phyloP scores from a whole-genome alignment of 129 eudicot genomes.

The Pittosporum tobira region DNA sequence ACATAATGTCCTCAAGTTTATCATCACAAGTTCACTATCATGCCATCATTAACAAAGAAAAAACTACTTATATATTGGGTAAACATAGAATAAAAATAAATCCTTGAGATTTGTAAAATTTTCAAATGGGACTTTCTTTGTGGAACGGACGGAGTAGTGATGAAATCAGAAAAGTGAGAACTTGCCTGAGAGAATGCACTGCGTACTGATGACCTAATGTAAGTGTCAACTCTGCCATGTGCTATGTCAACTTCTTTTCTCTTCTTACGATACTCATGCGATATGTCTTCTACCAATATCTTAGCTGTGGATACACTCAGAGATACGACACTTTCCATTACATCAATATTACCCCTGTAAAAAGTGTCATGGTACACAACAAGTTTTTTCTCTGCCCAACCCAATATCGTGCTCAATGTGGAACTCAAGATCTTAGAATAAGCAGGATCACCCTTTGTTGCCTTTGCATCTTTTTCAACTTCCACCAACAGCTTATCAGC shows the following conservation, averaged over 20 bases:
- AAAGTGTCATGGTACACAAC: slow-evolving; percentile 91
- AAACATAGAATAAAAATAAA: too few relatives aligned
- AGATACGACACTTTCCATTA: slow-evolving; percentile 79
- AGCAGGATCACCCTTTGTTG: slow-evolving; percentile 62
- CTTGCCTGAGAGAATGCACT: slow-evolving; percentile 96
- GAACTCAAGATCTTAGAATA: slow-evolving; percentile 69
- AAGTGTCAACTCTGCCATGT: slow-evolving; percentile 78
- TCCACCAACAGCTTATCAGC: slow-evolving; percentile 82
- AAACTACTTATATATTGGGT: too few relatives aligned
- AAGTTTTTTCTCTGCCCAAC: slow-evolving; percentile 91
- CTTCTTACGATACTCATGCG: slow-evolving; percentile 75
- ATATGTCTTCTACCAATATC: slow-evolving; percentile 80
- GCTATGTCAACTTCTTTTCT: slow-evolving; percentile 83
- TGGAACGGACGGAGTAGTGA: too few relatives aligned
- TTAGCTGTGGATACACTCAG: slow-evolving; percentile 75
- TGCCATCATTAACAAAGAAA: too few relatives aligned
- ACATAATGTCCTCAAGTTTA: too few relatives aligned
- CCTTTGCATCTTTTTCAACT: slow-evolving; percentile 90
- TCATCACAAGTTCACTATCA: too few relatives aligned
- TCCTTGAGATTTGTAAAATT: too few relatives aligned
- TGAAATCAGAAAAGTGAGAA: background rate
- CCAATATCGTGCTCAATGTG: slow-evolving; percentile 69
- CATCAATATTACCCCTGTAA: slow-evolving; percentile 51
- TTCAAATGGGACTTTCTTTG: too few relatives aligned
- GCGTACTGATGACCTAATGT: slow-evolving; percentile 86